Conservation (phyloP, 495 filamentous ascomycete genomes). For the Rhypophila decipiens region DNA sequence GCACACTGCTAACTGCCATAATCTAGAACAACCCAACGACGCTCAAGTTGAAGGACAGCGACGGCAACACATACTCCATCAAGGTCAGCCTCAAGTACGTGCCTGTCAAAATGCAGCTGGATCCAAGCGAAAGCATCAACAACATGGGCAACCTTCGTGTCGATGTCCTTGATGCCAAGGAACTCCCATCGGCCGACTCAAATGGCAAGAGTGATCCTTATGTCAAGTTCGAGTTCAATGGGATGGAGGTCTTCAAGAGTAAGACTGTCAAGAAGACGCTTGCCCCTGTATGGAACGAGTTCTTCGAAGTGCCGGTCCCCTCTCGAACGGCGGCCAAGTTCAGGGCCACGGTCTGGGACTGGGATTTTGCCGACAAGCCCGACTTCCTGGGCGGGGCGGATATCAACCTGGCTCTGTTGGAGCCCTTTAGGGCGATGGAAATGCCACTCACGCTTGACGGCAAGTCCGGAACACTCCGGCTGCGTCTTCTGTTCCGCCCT, state of each 20-base stretch:
- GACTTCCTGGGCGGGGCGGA: conserved; percentile 72
- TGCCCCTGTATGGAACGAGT: conserved; percentile 91
- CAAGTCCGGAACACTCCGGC: conserved; percentile 74
- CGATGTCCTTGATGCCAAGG: conserved; percentile 79
- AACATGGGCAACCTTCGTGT: conserved; percentile 93
- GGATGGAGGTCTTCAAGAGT: conserved; percentile 82
- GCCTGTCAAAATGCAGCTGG: conserved; percentile 85
- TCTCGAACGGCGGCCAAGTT: conserved; percentile 84
- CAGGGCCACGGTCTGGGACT: conserved; percentile 80
- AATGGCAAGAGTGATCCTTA: conserved; percentile 97
- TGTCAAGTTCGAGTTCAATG: conserved; percentile 88
- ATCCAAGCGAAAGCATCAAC: conserved; percentile 94
- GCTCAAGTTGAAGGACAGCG: conserved; percentile 65
- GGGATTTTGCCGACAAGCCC: conserved; percentile 88
- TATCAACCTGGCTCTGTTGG: conserved; percentile 77
- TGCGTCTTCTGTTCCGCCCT: conserved; percentile 89
- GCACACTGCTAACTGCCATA: conserved; percentile 8
- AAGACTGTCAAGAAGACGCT: conserved; percentile 95
- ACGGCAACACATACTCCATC: conserved; percentile 72
- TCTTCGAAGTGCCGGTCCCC: conserved; percentile 75
- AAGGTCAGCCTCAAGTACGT: conserved; percentile 91
- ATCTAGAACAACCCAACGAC: conserved; percentile 78
- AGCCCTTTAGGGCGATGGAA: conserved; percentile 74
- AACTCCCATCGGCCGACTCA: conserved; percentile 86
- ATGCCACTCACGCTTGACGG: conserved; percentile 73